A percentile compares a stretch with the other conserved stretches of the same genome.
Evolutionary conservation across 1,284 basidiomycete species (phyloP).

Genomic region (Leccinum angustisporum): DNA sequence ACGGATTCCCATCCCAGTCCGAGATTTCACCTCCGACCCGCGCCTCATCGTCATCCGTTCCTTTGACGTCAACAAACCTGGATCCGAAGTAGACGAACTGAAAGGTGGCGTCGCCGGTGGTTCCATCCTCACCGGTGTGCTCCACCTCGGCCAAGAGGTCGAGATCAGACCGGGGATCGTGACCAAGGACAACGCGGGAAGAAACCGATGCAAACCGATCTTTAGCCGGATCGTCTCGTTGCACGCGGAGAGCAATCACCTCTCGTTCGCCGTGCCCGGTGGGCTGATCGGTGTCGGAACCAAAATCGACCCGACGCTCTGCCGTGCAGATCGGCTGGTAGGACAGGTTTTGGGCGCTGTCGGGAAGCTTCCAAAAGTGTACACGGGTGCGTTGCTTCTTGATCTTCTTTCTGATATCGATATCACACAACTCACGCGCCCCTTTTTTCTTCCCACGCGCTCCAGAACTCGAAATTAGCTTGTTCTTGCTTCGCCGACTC

Average conservation of each 20-base stretch:
- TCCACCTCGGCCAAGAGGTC: constrained; percentile 90
- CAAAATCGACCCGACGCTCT: constrained; percentile 93
- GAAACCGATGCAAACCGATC: constrained; percentile 92
- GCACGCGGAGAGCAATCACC: constrained; percentile 92
- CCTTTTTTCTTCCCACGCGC: background rate
- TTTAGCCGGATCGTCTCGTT: constrained; percentile 90
- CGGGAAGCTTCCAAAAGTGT: constrained; percentile 91
- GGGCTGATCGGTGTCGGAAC: constrained; percentile 98
- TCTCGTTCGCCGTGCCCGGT: constrained; percentile 95
- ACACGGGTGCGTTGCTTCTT: constrained; percentile 62
- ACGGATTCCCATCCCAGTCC: constrained; percentile 90
- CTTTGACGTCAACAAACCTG: constrained; percentile 99
- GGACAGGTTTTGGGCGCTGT: constrained; percentile 96
- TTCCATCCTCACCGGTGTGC: constrained; percentile 90
- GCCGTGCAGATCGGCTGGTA: constrained; percentile 94
- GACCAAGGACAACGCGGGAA: constrained; percentile 90
- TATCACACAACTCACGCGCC: background rate
- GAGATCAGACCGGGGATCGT: constrained; percentile 98
- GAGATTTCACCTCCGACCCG: constrained; percentile 91
- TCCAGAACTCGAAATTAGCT: constrained; percentile 85
- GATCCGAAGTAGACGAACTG: constrained; percentile 93
- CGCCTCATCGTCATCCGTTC: constrained; percentile 98
- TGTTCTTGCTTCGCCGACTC: constrained; percentile 91
- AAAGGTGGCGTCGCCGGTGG: constrained; percentile 99
- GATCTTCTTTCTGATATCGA: background rate